These are phyloP conservation scores for Sugiyamaella valdiviana DNA, from an alignment of 805 yeast genomes.

Conservation along the genomic window DNA sequence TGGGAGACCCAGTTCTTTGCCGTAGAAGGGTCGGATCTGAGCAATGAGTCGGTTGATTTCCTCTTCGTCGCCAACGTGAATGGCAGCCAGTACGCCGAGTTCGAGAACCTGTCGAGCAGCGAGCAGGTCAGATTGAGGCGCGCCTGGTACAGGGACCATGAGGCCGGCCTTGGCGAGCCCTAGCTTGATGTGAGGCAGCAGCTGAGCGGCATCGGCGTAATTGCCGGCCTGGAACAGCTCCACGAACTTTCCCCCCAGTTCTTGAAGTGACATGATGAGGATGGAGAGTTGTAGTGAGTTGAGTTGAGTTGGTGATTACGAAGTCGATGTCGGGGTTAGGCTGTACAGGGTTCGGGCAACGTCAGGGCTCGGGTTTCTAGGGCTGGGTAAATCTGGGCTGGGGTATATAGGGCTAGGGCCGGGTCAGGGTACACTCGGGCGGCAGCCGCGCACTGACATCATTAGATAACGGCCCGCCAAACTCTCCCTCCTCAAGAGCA, in stretches of 20 bases:
- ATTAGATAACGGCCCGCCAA: not conserved
- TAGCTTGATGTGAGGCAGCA: constrained; percentile 68
- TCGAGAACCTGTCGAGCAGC: constrained; percentile 81
- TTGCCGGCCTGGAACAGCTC: constrained; percentile 55
- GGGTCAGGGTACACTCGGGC: too few relatives aligned
- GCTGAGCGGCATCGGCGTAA: constrained; percentile 51
- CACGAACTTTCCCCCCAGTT: constrained; percentile 64
- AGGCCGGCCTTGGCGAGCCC: constrained; percentile 72
- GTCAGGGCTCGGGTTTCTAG: too few relatives aligned
- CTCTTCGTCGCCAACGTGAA: constrained; percentile 54
- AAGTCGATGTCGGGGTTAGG: too few relatives aligned
- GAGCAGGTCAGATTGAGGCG: constrained; percentile 50
- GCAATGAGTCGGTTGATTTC: constrained; percentile 67
- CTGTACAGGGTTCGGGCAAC: too few relatives aligned
- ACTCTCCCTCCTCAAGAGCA: not conserved
- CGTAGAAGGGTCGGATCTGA: constrained; percentile 74
- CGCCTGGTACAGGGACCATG: constrained; percentile 55
- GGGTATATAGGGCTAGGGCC: not conserved
- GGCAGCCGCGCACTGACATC: not conserved
- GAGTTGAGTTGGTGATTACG: too few relatives aligned
- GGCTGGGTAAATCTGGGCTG: not conserved
- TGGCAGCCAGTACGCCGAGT: constrained; percentile 76
- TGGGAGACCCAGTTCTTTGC: constrained; percentile 35
- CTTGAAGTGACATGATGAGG: constrained; percentile 47
- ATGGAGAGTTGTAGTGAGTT: too few relatives aligned